phyloP scores from a whole-genome alignment of 1,139 yeast species.

The Blastobotrys ciferrii region DNA sequence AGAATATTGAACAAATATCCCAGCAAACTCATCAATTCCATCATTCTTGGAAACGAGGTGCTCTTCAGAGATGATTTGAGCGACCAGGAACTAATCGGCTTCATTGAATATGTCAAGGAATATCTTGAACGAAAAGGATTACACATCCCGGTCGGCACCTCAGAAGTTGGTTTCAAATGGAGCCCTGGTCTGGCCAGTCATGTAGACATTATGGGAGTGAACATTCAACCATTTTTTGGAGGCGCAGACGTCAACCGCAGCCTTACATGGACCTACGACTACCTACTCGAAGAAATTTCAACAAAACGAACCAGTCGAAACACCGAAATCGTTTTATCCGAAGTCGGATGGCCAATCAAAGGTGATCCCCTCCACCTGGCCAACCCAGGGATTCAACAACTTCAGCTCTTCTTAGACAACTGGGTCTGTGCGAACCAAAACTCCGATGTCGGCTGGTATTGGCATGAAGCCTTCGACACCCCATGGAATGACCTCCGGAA shows the following conservation, averaged over 20 bases:
- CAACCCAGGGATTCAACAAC: constrained; percentile 45
- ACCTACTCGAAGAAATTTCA: constrained; percentile 45
- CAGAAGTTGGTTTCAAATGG: constrained; percentile 52
- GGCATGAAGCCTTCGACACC: constrained; percentile 71
- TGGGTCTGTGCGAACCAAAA: constrained; percentile 51
- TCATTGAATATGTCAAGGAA: constrained; percentile 45
- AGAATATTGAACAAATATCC: constrained; percentile 47
- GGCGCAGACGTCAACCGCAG: constrained; percentile 54
- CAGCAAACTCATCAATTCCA: constrained; percentile 46
- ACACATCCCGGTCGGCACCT: constrained; percentile 53
- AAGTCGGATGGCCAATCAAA: constrained; percentile 69
- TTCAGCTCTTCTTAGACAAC: constrained; percentile 48
- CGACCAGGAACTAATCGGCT: constrained; percentile 40
- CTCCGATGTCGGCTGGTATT: constrained; percentile 52
- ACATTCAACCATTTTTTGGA: constrained; percentile 67
- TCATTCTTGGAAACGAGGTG: constrained; percentile 64
- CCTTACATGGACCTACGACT: constrained; percentile 54
- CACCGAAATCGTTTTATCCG: constrained; percentile 48
- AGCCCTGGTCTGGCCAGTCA: constrained; percentile 34
- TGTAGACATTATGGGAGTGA: constrained; percentile 61
- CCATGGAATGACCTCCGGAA: constrained; percentile 54
- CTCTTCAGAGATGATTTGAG: constrained; percentile 53
- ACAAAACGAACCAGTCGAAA: constrained; percentile 31
- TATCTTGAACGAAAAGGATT: constrained; percentile 36
- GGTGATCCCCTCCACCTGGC: constrained; percentile 54